Percentiles rank a stretch among this genome's conserved stretches.
phyloP scores from a whole-genome alignment of 1,139 yeast species.

The Taiozyma sp. region DNA sequence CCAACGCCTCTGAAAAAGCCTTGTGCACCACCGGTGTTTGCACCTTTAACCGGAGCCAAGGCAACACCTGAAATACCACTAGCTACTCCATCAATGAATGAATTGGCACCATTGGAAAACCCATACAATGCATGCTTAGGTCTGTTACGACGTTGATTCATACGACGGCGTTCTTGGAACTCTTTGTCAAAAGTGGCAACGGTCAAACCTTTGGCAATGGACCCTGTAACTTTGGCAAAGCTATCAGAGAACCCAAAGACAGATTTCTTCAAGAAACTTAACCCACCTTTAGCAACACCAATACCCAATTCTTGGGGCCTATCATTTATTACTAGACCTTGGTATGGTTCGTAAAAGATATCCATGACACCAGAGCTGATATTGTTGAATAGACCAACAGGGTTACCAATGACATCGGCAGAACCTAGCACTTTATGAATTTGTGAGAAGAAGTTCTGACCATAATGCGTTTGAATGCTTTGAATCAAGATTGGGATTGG shows the following conservation, averaged over 20 bases:
- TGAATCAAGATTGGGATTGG: constrained; percentile 71
- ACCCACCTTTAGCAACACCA: constrained; percentile 92
- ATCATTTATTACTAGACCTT: constrained; percentile 90
- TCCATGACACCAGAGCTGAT: constrained; percentile 94
- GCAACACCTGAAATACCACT: constrained; percentile 93
- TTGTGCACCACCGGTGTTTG: constrained; percentile 73
- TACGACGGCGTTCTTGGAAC: constrained; percentile 77
- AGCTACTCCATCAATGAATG: constrained; percentile 79
- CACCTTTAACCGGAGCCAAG: constrained; percentile 86
- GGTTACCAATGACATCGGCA: constrained; percentile 94
- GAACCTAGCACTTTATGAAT: constrained; percentile 91
- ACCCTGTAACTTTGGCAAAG: constrained; percentile 87
- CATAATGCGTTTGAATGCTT: constrained; percentile 78
- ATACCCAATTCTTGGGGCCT: constrained; percentile 95
- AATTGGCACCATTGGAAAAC: constrained; percentile 79
- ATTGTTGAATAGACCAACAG: constrained; percentile 92
- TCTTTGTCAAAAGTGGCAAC: constrained; percentile 83
- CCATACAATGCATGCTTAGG: constrained; percentile 92
- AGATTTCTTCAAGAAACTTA: constrained; percentile 89
- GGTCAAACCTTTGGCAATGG: constrained; percentile 89
- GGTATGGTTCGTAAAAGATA: constrained; percentile 95
- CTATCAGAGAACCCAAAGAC: constrained; percentile 95
- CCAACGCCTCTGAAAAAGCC: constrained; percentile 95
- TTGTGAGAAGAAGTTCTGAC: constrained; percentile 89
- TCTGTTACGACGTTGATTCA: constrained; percentile 66